Evolutionary conservation across 208 protist genomes (phyloP).

Genomic region (Wallacemonas sp.): DNA sequence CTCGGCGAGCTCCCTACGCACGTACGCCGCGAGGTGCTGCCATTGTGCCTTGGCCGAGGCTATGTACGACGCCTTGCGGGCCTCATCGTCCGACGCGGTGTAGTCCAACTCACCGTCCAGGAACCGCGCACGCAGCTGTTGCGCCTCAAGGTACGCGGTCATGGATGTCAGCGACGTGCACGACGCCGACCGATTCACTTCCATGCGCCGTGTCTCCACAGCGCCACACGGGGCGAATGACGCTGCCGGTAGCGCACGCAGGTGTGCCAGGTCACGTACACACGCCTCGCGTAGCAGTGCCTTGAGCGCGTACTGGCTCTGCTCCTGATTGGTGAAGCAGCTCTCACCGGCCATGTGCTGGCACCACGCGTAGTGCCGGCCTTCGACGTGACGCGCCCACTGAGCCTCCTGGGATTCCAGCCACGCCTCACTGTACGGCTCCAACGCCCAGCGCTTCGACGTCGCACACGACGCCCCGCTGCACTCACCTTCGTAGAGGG

Average conservation of each 20-base stretch:
- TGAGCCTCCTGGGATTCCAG: constrained; percentile 17
- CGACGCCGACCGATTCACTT: constrained; percentile 2
- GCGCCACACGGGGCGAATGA: constrained; percentile 11
- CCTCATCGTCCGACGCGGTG: constrained; percentile 9
- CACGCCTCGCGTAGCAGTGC: constrained; percentile 35
- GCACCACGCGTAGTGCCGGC: constrained; percentile 22
- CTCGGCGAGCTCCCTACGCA: constrained; percentile 28
- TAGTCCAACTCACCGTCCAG: background rate
- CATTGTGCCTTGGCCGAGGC: constrained; percentile 20
- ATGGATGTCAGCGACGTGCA: constrained; percentile 8
- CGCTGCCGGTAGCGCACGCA: constrained; percentile 25
- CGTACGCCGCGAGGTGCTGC: constrained; percentile 25
- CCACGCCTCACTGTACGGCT: constrained; percentile 9
- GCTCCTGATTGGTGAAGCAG: constrained; percentile 12
- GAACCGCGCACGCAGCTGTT: constrained; percentile 24
- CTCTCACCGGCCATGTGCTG: constrained; percentile 20
- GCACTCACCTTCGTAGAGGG: background rate
- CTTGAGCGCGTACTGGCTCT: constrained; percentile 33
- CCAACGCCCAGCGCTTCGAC: background rate
- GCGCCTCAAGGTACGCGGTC: constrained; percentile 16
- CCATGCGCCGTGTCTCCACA: constrained; percentile 12
- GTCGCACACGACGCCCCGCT: constrained; percentile 6
- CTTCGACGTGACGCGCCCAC: constrained; percentile 13
- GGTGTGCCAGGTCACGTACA: constrained; percentile 22
- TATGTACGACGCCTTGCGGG: constrained; percentile 31